Conservation (phyloP, 257 asterid species). For the Solanum microdontum region DNA sequence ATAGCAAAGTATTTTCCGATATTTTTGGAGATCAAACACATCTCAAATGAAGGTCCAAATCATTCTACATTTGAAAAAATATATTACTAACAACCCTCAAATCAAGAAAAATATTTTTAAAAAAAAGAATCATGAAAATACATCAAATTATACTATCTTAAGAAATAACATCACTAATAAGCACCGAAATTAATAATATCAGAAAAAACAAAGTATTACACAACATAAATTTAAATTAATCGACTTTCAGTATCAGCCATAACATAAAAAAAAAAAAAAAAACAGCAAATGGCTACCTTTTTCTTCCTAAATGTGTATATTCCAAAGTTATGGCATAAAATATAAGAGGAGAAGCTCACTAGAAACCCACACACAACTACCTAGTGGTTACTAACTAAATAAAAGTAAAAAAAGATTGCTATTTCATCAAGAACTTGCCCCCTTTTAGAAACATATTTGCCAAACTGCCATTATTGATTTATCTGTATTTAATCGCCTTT, state of each 20-base stretch:
- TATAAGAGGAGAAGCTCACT: not conserved
- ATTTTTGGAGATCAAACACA: not conserved
- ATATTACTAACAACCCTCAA: too few species aligned
- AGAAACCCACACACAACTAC: not conserved
- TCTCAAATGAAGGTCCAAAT: not conserved
- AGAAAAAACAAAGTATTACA: not conserved
- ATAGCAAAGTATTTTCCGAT: not conserved
- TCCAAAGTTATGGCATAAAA: not conserved
- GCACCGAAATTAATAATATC: not conserved
- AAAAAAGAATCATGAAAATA: not conserved
- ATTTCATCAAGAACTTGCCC: not conserved
- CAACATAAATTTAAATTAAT: too few species aligned
- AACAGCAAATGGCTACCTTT: not conserved
- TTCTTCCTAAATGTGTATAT: not conserved
- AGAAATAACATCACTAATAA: too few species aligned
- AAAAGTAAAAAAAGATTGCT: not conserved
- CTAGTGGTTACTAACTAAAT: not conserved
- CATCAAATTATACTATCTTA: too few species aligned
- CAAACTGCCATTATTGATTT: not conserved
- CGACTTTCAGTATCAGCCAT: accelerated
- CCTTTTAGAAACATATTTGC: not conserved
- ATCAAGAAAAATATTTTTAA: accelerated
- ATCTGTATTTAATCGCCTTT: not conserved
- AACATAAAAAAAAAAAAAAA: too few species aligned
- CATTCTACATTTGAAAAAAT: not conserved